Conservation (phyloP, 495 filamentous ascomycete species). For the Aspergillus mulundensis region DNA sequence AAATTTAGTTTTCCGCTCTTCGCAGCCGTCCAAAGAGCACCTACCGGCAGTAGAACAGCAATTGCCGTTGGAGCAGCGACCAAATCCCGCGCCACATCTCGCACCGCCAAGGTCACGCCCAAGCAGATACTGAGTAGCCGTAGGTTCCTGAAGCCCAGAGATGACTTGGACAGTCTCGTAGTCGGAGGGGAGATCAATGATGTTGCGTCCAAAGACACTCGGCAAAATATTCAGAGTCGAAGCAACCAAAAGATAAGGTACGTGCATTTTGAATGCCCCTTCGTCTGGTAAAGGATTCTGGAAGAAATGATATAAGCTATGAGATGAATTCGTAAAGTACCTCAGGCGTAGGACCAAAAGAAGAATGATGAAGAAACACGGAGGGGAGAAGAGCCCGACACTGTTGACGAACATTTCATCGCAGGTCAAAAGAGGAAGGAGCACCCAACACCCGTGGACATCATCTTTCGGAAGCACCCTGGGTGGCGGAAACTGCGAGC, state of each 20-base stretch:
- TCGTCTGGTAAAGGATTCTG: conserved; percentile 14
- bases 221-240: conserved; percentile 15
- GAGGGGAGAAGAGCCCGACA: background rate
- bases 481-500: background rate
- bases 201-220: conserved; percentile 14
- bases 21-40: conserved; percentile 21
- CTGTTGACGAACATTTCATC: background rate
- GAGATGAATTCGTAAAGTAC: conserved; percentile 18
- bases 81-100: conserved; percentile 39
- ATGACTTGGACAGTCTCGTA: background rate
- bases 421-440: background rate
- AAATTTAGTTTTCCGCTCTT: conserved; percentile 10
- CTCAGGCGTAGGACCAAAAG: conserved; percentile 1
- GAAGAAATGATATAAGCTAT: conserved; percentile 23
- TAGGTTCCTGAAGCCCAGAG: conserved; percentile 1
- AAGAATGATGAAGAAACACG: background rate
- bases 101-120: conserved; percentile 20
- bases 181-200: conserved; percentile 9
- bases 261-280: conserved; percentile 24
- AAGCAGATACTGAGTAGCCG: conserved; percentile 5
- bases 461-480: background rate
- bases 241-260: conserved; percentile 12
- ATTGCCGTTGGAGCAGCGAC: conserved; percentile 50
- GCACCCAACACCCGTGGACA: background rate
- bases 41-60: conserved; percentile 64